Conservation (phyloP, 2,329 filamentous ascomycete genomes). For the Penicillium sp. region DNA sequence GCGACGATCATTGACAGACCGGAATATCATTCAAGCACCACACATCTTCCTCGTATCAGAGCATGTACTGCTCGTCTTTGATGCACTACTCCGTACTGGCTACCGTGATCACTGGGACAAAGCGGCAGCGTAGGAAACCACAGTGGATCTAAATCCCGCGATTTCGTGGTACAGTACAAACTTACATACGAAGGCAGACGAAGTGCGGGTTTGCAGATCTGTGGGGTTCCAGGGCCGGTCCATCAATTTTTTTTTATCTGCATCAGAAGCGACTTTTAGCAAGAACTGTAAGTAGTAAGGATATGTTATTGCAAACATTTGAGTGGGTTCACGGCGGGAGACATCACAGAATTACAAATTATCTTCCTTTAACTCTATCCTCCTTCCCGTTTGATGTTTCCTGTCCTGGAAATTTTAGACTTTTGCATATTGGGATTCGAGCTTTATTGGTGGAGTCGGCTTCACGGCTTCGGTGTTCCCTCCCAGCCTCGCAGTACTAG, state of each 20-base stretch:
- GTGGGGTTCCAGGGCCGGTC: not conserved
- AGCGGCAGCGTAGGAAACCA: not conserved
- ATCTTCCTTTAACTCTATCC: not conserved
- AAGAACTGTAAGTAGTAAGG: too few relatives aligned
- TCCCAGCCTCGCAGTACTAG: not conserved
- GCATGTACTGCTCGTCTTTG: not conserved
- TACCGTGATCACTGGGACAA: not conserved
- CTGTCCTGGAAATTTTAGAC: not conserved
- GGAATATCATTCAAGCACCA: not conserved
- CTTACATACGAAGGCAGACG: not conserved
- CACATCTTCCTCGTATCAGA: not conserved
- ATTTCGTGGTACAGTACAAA: not conserved
- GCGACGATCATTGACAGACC: slow-evolving; percentile 4
- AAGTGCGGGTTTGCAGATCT: not conserved
- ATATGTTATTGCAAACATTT: not conserved
- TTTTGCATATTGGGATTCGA: not conserved
- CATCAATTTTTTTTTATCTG: not conserved
- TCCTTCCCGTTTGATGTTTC: not conserved
- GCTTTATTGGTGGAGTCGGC: not conserved
- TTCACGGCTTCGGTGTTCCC: not conserved
- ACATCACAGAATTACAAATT: not conserved
- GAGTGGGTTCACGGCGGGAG: not conserved
- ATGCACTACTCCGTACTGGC: too few relatives aligned
- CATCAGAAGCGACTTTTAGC: not conserved
- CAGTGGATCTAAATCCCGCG: not conserved